A percentile compares a stretch with the other conserved stretches of the same genome.
These are phyloP conservation scores for Paramecium octaurelia DNA, from an alignment of 73 alveolate species.

Conservation along the genomic window DNA sequence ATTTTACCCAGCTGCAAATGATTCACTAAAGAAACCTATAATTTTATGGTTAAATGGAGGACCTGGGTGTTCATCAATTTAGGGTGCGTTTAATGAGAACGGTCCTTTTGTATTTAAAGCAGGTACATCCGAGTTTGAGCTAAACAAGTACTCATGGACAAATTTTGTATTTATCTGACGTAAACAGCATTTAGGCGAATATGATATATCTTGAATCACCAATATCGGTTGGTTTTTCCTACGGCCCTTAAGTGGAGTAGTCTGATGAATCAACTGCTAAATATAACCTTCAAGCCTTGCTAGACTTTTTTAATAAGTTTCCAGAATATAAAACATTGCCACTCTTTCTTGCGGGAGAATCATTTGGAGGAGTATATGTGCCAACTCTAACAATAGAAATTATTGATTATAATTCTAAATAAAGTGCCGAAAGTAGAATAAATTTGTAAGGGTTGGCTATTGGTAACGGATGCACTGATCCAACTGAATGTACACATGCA, in stretches of 20 bases:
- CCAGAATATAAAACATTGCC: conserved; percentile 65
- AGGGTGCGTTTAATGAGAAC: conserved; percentile 85
- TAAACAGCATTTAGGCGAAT: conserved; percentile 74
- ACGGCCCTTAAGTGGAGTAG: conserved; percentile 56
- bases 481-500: background rate
- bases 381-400: conserved; percentile 57
- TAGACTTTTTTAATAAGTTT: conserved; percentile 66
- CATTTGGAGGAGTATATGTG: conserved; percentile 85
- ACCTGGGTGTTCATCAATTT: conserved; percentile 88
- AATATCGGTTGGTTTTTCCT: conserved; percentile 95
- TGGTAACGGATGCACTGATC: conserved; percentile 53
- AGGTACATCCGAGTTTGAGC: background rate
- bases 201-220: conserved; percentile 95
- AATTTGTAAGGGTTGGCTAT: conserved; percentile 49
- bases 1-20: background rate
- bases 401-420: background rate
- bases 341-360: conserved; percentile 82
- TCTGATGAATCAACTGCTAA: conserved; percentile 72
- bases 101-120: conserved; percentile 84
- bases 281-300: conserved; percentile 68
- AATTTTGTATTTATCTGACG: background rate
- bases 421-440: background rate
- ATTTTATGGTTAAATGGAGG: conserved; percentile 95
- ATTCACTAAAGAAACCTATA: conserved; percentile 65
- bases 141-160: conserved; percentile 86